Percentiles rank a stretch among this genome's conserved stretches.
These are phyloP conservation scores for Tulasnella sp. DNA, from an alignment of 768 basidiomycete species.

Conservation along the genomic window DNA sequence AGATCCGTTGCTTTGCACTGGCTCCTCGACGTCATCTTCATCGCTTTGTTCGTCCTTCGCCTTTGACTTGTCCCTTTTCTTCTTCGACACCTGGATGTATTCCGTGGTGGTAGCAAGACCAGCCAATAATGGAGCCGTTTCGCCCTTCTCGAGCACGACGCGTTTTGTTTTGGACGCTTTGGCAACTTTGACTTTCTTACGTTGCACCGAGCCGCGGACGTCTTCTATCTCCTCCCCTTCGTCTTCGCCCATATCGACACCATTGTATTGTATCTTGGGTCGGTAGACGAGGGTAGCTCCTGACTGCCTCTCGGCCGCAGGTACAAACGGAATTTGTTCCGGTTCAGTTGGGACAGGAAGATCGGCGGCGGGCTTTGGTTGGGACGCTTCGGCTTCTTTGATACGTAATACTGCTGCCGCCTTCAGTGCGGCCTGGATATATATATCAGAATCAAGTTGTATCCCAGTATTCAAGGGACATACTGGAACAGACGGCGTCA, in stretches of 20 bases:
- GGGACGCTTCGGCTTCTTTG: slow-evolving; percentile 28
- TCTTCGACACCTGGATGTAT: no score
- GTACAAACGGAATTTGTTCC: slow-evolving; percentile 69
- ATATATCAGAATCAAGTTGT: slow-evolving; percentile 2
- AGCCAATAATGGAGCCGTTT: no score
- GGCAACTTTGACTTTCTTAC: slow-evolving; percentile 48
- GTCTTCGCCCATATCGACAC: slow-evolving; percentile 30
- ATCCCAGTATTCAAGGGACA: neutral
- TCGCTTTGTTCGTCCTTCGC: slow-evolving; percentile 19
- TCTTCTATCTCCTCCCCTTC: slow-evolving; percentile 64
- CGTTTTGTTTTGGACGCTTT: no score
- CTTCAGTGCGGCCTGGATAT: slow-evolving; percentile 16
- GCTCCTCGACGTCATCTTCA: slow-evolving; percentile 4
- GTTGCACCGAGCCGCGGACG: slow-evolving; percentile 39
- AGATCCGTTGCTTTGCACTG: slow-evolving; percentile 16
- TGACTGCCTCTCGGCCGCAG: slow-evolving; percentile 47
- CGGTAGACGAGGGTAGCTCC: slow-evolving; percentile 20
- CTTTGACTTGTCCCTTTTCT: no score
- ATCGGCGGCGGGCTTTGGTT: neutral
- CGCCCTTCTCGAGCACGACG: no score
- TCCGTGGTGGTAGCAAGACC: no score
- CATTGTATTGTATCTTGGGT: neutral
- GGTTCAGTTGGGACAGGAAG: slow-evolving; percentile 23
- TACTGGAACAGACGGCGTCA: slow-evolving; percentile 40
- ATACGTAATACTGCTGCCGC: slow-evolving; percentile 7